Conservation (phyloP, 352 stramenopile genomes). For the Halophytophthora polymorphica region DNA sequence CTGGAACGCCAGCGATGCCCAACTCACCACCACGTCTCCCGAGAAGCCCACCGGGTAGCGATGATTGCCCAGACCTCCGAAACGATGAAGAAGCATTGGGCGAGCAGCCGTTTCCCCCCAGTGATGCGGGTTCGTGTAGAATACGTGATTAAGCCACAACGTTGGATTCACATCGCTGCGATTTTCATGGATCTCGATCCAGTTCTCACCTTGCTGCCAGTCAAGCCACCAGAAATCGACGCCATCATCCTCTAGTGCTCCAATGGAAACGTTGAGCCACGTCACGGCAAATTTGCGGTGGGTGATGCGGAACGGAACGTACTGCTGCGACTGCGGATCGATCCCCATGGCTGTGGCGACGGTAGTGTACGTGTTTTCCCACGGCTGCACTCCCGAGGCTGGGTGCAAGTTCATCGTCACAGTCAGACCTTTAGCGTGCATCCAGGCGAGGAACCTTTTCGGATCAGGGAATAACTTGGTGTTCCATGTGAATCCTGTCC, state of each 20-base stretch:
- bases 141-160: constrained; percentile 47
- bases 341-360: constrained; percentile 32
- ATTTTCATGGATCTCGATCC: constrained; percentile 22
- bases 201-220: constrained; percentile 57
- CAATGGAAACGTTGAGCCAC: constrained; percentile 29
- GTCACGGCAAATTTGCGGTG: constrained; percentile 26
- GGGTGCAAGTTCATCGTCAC: constrained; percentile 52
- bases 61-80: constrained; percentile 48
- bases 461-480: constrained; percentile 39
- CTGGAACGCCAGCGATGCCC: constrained; percentile 38
- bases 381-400: constrained; percentile 37
- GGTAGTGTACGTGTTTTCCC: constrained; percentile 32
- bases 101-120: constrained; percentile 19
- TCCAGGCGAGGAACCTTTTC: constrained; percentile 26
- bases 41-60: constrained; percentile 55
- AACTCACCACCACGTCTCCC: constrained; percentile 36
- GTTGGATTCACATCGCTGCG: constrained; percentile 41
- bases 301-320: constrained; percentile 37
- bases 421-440: constrained; percentile 29
- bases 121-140: constrained; percentile 34
- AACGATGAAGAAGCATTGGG: constrained; percentile 41
- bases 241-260: constrained; percentile 20
- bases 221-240: constrained; percentile 66
- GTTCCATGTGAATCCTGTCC: constrained; percentile 55
- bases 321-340: constrained; percentile 22